Conservation (phyloP, 345 rosid species). For the Acer negundo region DNA sequence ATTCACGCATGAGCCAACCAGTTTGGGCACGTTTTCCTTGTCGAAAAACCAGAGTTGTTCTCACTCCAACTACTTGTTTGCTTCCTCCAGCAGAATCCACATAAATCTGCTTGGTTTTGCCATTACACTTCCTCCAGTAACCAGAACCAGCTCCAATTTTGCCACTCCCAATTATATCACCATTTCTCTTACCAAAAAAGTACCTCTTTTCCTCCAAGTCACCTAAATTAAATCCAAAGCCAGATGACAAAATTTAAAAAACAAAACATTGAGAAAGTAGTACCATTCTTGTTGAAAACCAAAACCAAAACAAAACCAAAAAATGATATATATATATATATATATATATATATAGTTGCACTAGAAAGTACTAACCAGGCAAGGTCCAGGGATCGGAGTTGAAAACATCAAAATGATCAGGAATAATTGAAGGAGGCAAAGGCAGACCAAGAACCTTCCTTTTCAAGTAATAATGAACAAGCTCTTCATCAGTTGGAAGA, state of each 20-base stretch:
- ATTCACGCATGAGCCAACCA: not conserved
- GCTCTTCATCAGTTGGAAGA: not conserved
- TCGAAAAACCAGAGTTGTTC: not conserved
- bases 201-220: not conserved
- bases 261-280: too few species aligned
- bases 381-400: not conserved
- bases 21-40: not conserved
- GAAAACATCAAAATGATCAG: not conserved
- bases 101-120: not conserved
- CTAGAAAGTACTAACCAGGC: not conserved
- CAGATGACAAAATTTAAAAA: not conserved
- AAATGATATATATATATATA: too few species aligned
- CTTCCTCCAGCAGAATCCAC: not conserved
- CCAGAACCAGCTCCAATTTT: not conserved
- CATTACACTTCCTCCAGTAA: not conserved
- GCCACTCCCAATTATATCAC: not conserved
- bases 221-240: not conserved
- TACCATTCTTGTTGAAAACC: not conserved
- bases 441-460: not conserved
- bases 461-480: not conserved
- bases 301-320: not conserved
- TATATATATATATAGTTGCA: too few species aligned
- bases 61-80: not conserved
- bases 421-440: not conserved
- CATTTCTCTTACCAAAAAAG: not conserved